phyloP scores from a whole-genome alignment of 208 protist genomes.

The Acanthamoeba lenticulata region DNA sequence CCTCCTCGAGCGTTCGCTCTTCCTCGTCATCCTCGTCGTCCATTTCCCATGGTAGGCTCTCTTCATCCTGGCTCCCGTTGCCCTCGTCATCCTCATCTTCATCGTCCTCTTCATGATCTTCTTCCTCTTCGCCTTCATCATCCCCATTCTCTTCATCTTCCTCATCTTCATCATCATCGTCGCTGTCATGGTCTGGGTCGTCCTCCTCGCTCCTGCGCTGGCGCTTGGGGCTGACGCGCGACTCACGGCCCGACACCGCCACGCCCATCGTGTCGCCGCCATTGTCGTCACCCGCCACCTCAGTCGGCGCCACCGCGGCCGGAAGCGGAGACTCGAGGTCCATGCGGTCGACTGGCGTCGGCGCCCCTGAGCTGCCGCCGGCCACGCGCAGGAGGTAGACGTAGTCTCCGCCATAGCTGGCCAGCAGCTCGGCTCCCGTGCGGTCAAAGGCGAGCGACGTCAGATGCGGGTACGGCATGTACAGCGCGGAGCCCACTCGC shows the following conservation, averaged over 20 bases:
- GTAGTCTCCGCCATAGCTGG: slow-evolving; percentile 9
- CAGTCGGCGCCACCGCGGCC: neutral
- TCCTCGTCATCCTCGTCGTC: neutral
- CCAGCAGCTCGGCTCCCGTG: neutral
- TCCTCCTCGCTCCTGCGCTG: neutral
- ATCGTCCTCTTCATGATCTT: neutral
- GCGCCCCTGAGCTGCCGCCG: neutral
- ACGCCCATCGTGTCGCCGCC: neutral
- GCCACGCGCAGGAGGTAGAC: neutral
- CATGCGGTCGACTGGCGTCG: neutral
- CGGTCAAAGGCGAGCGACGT: neutral
- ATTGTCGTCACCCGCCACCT: neutral
- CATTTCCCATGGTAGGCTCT: neutral
- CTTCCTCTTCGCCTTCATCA: neutral
- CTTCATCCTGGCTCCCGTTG: neutral
- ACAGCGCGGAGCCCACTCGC: neutral
- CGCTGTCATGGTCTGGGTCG: neutral
- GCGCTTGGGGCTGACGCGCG: too few species aligned
- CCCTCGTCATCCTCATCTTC: neutral
- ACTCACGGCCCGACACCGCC: too few species aligned
- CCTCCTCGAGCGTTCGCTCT: neutral
- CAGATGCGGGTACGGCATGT: neutral
- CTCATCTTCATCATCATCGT: neutral
- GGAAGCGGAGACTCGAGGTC: neutral
- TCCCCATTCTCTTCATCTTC: neutral